Conservation (phyloP, 2,329 filamentous ascomycete genomes). For the Pseudogymnoascus sp. region DNA sequence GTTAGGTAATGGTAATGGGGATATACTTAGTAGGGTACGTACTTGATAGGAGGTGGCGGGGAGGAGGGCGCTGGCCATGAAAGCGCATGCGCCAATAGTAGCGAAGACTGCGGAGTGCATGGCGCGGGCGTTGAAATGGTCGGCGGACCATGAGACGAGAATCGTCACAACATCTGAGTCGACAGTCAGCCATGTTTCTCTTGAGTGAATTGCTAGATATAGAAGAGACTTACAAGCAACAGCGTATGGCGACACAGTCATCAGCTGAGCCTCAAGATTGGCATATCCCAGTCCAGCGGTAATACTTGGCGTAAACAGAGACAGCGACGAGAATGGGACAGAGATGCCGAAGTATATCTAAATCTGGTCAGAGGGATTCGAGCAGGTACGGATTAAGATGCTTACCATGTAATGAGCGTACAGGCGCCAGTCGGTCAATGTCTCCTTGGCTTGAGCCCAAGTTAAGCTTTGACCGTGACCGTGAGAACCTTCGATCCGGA, state of each 20-base stretch:
- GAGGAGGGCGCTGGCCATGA: conserved; percentile 36
- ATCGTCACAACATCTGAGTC: conserved; percentile 36
- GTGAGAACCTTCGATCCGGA: conserved; percentile 37
- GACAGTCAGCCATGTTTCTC: not conserved
- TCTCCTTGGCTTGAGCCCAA: not conserved
- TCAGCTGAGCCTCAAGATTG: conserved; percentile 55
- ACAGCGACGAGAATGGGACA: not conserved
- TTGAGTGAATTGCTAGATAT: not conserved
- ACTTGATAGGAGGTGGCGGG: not conserved
- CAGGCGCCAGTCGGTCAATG: not conserved
- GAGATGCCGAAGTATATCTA: not conserved
- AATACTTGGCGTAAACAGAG: conserved; percentile 49
- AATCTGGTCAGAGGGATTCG: not conserved
- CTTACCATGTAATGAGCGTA: not conserved
- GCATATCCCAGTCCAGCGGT: conserved; percentile 49
- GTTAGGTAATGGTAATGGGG: not conserved
- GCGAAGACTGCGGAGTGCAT: conserved; percentile 44
- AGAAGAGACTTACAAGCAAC: conserved; percentile 40
- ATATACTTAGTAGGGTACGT: not conserved
- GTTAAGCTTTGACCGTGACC: conserved; percentile 36
- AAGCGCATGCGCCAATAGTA: conserved; percentile 46
- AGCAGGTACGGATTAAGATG: not conserved
- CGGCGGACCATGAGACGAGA: conserved; percentile 51
- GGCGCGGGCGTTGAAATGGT: conserved; percentile 52
- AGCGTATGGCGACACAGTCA: conserved; percentile 60